Conservation (phyloP, 805 yeast genomes). For the Monosporozyma solicola region DNA sequence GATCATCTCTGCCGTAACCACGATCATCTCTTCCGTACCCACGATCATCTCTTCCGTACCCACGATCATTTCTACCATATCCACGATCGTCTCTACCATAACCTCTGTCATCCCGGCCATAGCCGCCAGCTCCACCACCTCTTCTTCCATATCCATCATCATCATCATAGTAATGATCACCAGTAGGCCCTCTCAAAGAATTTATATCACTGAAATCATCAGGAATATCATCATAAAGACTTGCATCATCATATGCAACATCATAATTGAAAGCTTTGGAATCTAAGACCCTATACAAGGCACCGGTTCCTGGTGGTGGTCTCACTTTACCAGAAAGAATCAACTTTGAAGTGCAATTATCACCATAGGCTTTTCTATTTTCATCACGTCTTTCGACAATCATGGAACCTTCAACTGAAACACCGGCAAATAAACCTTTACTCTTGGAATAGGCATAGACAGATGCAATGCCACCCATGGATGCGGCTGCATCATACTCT, state of each 20-base stretch:
- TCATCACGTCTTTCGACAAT: slow-evolving; percentile 94
- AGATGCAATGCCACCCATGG: slow-evolving; percentile 77
- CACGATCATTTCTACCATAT: slow-evolving; percentile 1
- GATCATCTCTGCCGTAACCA: neutral
- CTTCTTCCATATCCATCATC: slow-evolving; percentile 6
- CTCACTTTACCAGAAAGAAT: slow-evolving; percentile 80
- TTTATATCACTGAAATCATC: slow-evolving; percentile 30
- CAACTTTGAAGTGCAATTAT: slow-evolving; percentile 71
- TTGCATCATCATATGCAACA: slow-evolving; percentile 43
- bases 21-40: slow-evolving; percentile 1
- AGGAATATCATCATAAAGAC: slow-evolving; percentile 48
- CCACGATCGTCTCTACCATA: slow-evolving; percentile 14
- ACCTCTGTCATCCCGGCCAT: slow-evolving; percentile 2
- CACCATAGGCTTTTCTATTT: slow-evolving; percentile 88
- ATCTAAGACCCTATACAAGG: slow-evolving; percentile 75
- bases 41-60: neutral
- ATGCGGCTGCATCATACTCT: slow-evolving; percentile 94
- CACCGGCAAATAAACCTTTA: slow-evolving; percentile 95
- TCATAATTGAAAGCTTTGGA: slow-evolving; percentile 63
- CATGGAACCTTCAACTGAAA: slow-evolving; percentile 95
- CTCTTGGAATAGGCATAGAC: slow-evolving; percentile 92
- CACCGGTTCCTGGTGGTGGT: slow-evolving; percentile 83
- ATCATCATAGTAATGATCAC: slow-evolving; percentile 4
- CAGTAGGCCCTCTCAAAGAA: neutral
- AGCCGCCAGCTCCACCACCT: neutral